These are phyloP conservation scores for Colletotrichum lentis DNA, from an alignment of 2,329 filamentous ascomycete species.

Conservation along the genomic window DNA sequence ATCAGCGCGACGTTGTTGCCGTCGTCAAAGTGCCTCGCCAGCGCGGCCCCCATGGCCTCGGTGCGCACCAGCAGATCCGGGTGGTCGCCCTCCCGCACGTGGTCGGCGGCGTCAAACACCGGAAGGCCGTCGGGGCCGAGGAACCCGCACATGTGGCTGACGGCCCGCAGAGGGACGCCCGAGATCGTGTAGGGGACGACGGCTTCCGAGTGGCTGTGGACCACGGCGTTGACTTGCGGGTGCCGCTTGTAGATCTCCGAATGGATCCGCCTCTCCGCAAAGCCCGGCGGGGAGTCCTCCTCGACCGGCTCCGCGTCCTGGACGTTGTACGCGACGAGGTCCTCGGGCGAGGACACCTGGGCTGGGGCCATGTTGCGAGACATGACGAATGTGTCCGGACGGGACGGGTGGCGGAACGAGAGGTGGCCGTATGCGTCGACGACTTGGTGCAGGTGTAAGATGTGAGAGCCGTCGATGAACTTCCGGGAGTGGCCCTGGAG, in stretches of 20 bases:
- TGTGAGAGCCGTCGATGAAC: conserved; percentile 58
- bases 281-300: conserved; percentile 50
- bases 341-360: conserved; percentile 51
- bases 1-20: conserved; percentile 53
- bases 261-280: conserved; percentile 56
- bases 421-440: conserved; percentile 65
- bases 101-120: conserved; percentile 46
- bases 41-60: conserved; percentile 45
- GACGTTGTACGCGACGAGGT: conserved; percentile 58
- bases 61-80: conserved; percentile 51
- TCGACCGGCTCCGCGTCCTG: conserved; percentile 53
- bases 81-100: conserved; percentile 42
- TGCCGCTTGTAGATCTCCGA: conserved; percentile 56
- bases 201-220: conserved; percentile 55
- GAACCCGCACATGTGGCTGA: conserved; percentile 55
- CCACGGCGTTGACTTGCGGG: conserved; percentile 49
- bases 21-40: conserved; percentile 47
- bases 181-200: conserved; percentile 54
- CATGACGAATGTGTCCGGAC: conserved; percentile 58
- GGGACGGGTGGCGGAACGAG: conserved; percentile 58
- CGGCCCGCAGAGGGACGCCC: conserved; percentile 51
- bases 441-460: conserved; percentile 60
- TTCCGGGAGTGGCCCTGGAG: conserved; percentile 19
- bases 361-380: conserved; percentile 57
- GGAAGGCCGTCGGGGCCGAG: conserved; percentile 47